phyloP scores from a whole-genome alignment of 2,329 filamentous ascomycete species.

The Tolypocladium ophioglossoides region DNA sequence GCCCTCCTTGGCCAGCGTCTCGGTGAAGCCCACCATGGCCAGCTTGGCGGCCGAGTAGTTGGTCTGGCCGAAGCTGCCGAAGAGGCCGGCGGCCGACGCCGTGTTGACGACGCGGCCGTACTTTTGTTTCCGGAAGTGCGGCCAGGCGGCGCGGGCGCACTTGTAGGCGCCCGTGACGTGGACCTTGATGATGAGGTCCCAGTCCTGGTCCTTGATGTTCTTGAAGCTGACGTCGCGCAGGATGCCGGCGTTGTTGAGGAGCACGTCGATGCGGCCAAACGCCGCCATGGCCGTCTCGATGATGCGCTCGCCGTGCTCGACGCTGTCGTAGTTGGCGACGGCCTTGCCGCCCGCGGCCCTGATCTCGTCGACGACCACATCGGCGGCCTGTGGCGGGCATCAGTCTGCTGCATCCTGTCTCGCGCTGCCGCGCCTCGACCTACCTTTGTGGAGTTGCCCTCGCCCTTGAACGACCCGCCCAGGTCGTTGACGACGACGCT shows the following conservation, averaged over 20 bases:
- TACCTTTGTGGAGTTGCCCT: constrained; percentile 81
- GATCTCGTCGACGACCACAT: constrained; percentile 75
- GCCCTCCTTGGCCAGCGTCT: constrained; percentile 96
- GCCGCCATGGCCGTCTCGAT: constrained; percentile 77
- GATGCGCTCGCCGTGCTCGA: constrained; percentile 88
- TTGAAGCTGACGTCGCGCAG: constrained; percentile 93
- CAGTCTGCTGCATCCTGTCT: not conserved
- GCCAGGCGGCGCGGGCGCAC: constrained; percentile 90
- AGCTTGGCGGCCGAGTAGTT: constrained; percentile 98
- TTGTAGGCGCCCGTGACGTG: constrained; percentile 94
- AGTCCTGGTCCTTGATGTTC: constrained; percentile 96
- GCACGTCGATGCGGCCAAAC: constrained; percentile 81
- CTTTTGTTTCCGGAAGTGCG: constrained; percentile 97
- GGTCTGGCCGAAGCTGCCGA: constrained; percentile 89
- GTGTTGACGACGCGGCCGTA: constrained; percentile 96
- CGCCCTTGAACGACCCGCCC: constrained; percentile 85
- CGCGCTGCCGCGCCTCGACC: constrained; percentile 15
- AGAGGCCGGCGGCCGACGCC: constrained; percentile 87
- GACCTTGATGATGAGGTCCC: constrained; percentile 89
- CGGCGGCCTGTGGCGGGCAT: constrained; percentile 55
- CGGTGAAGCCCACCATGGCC: constrained; percentile 90
- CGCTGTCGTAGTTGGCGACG: constrained; percentile 93
- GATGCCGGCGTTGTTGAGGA: constrained; percentile 98
- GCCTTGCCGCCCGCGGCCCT: constrained; percentile 86
- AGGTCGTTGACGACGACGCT: constrained; percentile 96